phyloP scores from a whole-genome alignment of 441 rosid species.

The Populus hybrid region DNA sequence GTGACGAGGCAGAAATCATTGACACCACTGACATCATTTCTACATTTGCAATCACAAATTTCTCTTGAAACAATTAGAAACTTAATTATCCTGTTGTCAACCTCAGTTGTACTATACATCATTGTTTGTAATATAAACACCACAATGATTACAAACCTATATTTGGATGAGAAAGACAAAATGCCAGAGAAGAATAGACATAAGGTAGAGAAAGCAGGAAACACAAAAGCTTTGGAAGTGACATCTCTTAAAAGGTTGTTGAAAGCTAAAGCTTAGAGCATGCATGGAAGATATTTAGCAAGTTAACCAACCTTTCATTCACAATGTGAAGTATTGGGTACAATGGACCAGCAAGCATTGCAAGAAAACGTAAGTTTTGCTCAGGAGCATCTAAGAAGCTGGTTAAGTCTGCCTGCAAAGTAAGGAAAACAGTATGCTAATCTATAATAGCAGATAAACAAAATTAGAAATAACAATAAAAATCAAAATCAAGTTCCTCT shows the following conservation, averaged over 20 bases:
- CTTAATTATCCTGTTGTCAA: slow-evolving; percentile 1
- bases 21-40: background rate
- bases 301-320: slow-evolving; percentile 60
- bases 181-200: background rate
- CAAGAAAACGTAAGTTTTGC: slow-evolving; percentile 58
- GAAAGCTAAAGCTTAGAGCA: background rate
- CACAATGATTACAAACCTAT: background rate
- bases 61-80: background rate
- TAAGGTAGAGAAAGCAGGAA: background rate
- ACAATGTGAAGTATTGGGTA: slow-evolving; percentile 69
- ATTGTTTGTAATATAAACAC: background rate
- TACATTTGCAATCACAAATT: background rate
- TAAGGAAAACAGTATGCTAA: slow-evolving; percentile 12
- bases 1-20: background rate
- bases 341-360: slow-evolving; percentile 79
- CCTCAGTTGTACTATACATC: background rate
- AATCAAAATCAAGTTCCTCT: slow-evolving; percentile 13
- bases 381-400: slow-evolving; percentile 62
- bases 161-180: background rate
- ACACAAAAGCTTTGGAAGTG: slow-evolving; percentile 15
- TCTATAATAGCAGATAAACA: slow-evolving; percentile 7
- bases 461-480: background rate
- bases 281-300: slow-evolving; percentile 8
- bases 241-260: background rate
- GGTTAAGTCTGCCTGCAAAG: slow-evolving; percentile 54